Percentiles rank a stretch among this genome's conserved stretches.
Conservation (phyloP, 495 filamentous ascomycete species). For the Oleoguttula mirabilis region DNA sequence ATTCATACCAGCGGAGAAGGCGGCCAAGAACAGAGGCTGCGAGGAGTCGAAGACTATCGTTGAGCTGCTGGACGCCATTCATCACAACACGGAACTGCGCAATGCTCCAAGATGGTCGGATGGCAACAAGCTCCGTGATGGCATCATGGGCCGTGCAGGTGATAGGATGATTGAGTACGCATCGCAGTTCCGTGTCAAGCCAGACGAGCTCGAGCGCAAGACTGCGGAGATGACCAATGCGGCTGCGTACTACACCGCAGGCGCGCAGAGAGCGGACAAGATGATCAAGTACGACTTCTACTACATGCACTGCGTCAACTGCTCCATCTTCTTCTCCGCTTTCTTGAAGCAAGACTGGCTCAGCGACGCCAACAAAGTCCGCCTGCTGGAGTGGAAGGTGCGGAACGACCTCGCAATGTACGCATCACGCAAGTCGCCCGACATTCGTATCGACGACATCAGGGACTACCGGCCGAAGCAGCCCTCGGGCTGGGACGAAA, state of each 20-base stretch:
- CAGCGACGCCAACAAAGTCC: slow-evolving; percentile 39
- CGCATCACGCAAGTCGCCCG: slow-evolving; percentile 45
- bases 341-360: slow-evolving; percentile 36
- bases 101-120: slow-evolving; percentile 41
- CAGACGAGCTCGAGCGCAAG: slow-evolving; percentile 53
- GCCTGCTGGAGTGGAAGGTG: slow-evolving; percentile 66
- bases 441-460: slow-evolving; percentile 44
- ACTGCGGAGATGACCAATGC: slow-evolving; percentile 68
- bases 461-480: slow-evolving; percentile 37
- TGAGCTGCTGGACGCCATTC: slow-evolving; percentile 47
- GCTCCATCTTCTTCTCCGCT: slow-evolving; percentile 48
- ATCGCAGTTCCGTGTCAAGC: slow-evolving; percentile 44
- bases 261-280: slow-evolving; percentile 52
- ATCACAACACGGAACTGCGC: slow-evolving; percentile 41
- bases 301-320: slow-evolving; percentile 57
- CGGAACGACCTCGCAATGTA: slow-evolving; percentile 58
- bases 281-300: slow-evolving; percentile 69
- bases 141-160: slow-evolving; percentile 47
- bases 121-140: slow-evolving; percentile 52
- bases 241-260: slow-evolving; percentile 47
- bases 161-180: slow-evolving; percentile 52
- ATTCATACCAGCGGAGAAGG: slow-evolving; percentile 43
- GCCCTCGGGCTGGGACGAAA: slow-evolving; percentile 37
- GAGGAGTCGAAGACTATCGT: slow-evolving; percentile 38
- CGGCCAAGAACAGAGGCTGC: slow-evolving; percentile 26